Evolutionary conservation across 2,329 filamentous ascomycete genomes (phyloP).

Genomic region (Botrytis galanthina): DNA sequence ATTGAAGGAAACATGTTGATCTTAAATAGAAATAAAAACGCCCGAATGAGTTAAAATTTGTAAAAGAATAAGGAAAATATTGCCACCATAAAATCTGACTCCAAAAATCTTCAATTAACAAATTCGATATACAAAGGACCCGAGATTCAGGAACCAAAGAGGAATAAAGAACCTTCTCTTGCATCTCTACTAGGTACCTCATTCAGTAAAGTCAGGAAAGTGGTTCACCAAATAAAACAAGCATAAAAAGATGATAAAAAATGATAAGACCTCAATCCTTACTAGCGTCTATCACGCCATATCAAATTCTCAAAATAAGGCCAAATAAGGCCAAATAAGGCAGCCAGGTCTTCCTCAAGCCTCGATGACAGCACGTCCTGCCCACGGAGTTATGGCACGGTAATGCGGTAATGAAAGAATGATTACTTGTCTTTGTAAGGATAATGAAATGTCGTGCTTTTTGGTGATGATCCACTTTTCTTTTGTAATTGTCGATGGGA

Average conservation of each 20-base stretch:
- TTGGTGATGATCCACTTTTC: slow-evolving; percentile 9
- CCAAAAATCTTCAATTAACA: background rate
- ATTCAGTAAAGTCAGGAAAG: background rate
- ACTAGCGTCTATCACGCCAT: slow-evolving; percentile 22
- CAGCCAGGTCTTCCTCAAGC: background rate
- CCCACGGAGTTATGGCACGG: slow-evolving; percentile 1
- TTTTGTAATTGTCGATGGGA: background rate
- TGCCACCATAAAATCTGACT: background rate
- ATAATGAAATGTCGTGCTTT: slow-evolving; percentile 21
- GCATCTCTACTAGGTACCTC: slow-evolving; percentile 6
- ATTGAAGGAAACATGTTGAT: background rate
- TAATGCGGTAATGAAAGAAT: background rate
- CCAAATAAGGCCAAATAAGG: background rate
- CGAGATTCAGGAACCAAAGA: background rate
- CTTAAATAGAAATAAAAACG: background rate
- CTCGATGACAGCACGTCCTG: background rate
- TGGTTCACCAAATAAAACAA: background rate
- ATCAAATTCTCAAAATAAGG: slow-evolving; percentile 5
- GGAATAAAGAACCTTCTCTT: slow-evolving; percentile 10
- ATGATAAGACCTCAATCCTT: background rate
- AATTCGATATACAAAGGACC: background rate
- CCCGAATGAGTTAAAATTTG: background rate
- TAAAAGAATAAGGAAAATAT: background rate
- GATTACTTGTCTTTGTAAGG: slow-evolving; percentile 8
- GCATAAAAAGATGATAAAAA: background rate